Base-by-base conservation (phyloP, 441 rosid genomes). In the Adansonia gregorii region DNA sequence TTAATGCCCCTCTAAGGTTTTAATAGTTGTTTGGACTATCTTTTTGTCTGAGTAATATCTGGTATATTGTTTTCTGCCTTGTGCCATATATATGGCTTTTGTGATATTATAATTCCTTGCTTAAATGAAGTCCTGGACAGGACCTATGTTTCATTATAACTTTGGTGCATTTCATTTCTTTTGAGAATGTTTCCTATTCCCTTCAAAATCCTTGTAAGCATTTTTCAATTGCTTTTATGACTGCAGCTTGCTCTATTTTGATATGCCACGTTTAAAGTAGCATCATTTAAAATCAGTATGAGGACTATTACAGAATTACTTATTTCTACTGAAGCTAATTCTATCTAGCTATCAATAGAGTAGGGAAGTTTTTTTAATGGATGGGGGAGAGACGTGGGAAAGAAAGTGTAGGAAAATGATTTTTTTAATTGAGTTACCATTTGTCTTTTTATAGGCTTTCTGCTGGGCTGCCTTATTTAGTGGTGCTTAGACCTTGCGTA, bases 1-100 rank as follows among this genome's bases (percentile, higher is more conserved):
- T 63, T 63, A 61, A 63, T 31, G 67, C 46, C 46, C 39, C 19
- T 63, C 31, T 35, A 63, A 63, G 67, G 43, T 1, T 35, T 63
- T 63, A 14, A 2, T 64, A 6, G 20, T 63, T 63, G 8, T 63
- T 63, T 7, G 46, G 39, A 63, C 67, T 31, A 14, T 31, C 10
- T 63, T 63, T 43, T 24, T 27, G 8, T 27, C 4, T 31, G 19
- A 31, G 10, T 14, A 19, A 63, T 63, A 31, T 63, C 20, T 35
- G 8, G 67, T 45, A 35, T 4, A 31, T 31, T 35, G 19, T 14
- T 31, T 63, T 14, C 19, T 63, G 67, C 43, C 45, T 31, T 35
- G 46, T 63, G 45, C 17, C 43, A 63, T 31, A 1, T 63, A 31
- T 14, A 14, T 63, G 43, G 67, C 67, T 63, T 63, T 31, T 63